These are phyloP conservation scores for Phialocephala sp. DNA, from an alignment of 2,329 filamentous ascomycete species.

Conservation along the genomic window DNA sequence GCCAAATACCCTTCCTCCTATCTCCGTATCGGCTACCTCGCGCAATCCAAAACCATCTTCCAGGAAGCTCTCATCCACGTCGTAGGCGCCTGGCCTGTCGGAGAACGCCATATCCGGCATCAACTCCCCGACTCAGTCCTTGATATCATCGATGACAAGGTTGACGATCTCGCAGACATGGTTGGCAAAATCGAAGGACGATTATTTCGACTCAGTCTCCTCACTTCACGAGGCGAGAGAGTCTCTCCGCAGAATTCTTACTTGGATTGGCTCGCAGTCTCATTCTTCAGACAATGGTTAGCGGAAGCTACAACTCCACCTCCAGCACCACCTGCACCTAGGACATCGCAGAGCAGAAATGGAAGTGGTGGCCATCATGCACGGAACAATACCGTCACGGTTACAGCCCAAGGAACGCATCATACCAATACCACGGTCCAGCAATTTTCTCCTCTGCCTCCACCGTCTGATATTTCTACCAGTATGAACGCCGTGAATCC, in stretches of 20 bases:
- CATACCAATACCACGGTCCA: constrained; percentile 34
- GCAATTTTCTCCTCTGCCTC: constrained; percentile 30
- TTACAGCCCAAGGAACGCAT: constrained; percentile 21
- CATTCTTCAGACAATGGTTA: constrained; percentile 89
- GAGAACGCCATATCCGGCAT: constrained; percentile 74
- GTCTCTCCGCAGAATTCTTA: constrained; percentile 81
- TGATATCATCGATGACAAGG: constrained; percentile 93
- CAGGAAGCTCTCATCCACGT: constrained; percentile 91
- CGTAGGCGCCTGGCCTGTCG: constrained; percentile 90
- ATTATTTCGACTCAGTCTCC: constrained; percentile 78
- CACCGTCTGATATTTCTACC: constrained; percentile 42
- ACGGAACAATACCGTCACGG: constrained; percentile 27
- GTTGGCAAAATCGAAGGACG: constrained; percentile 80
- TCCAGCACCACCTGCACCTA: constrained; percentile 53
- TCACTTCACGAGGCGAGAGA: constrained; percentile 79
- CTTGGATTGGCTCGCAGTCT: constrained; percentile 87
- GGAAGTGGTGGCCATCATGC: constrained; percentile 27
- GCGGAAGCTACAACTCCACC: constrained; percentile 86
- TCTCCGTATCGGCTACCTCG: constrained; percentile 85
- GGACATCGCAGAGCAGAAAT: constrained; percentile 38
- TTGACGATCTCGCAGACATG: constrained; percentile 85
- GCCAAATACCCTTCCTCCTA: constrained; percentile 95
- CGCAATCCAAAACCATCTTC: constrained; percentile 82
- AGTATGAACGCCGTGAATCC: constrained; percentile 53
- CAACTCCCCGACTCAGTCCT: constrained; percentile 77